These are phyloP conservation scores for Gaeumannomyces sp. DNA, from an alignment of 2,329 filamentous ascomycete genomes.

Conservation along the genomic window DNA sequence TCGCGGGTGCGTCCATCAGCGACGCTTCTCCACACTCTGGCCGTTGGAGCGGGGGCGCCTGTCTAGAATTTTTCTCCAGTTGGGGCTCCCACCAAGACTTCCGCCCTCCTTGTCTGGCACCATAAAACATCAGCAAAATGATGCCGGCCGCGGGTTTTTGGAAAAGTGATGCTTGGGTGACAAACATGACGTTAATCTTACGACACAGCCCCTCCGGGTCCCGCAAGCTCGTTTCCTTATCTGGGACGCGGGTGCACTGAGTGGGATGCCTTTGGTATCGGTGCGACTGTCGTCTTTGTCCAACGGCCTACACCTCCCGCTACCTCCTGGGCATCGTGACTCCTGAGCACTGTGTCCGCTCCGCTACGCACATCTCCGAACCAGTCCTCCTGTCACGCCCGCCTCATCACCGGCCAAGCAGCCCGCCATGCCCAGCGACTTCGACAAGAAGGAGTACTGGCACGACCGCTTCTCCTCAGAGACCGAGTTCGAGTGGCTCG, in stretches of 20 bases:
- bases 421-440: conserved; percentile 26
- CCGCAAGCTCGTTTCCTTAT: background rate
- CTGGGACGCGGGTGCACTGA: background rate
- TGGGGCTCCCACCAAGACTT: background rate
- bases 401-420: background rate
- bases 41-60: background rate
- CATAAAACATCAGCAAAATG: background rate
- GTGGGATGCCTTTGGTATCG: background rate
- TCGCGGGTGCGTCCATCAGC: background rate
- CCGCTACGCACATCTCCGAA: background rate
- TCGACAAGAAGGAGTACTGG: conserved; percentile 46
- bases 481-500: conserved; percentile 42
- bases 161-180: background rate
- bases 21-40: background rate
- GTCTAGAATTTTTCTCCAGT: no score
- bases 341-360: background rate
- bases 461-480: conserved; percentile 38
- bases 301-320: no score
- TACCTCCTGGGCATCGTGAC: background rate
- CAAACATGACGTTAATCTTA: background rate
- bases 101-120: background rate
- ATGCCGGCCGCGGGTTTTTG: background rate
- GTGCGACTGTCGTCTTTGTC: no score
- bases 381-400: no score
- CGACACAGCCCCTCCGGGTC: background rate